Evolutionary conservation across 2,329 filamentous ascomycete species (phyloP).

Genomic region (Onygena corvina): DNA sequence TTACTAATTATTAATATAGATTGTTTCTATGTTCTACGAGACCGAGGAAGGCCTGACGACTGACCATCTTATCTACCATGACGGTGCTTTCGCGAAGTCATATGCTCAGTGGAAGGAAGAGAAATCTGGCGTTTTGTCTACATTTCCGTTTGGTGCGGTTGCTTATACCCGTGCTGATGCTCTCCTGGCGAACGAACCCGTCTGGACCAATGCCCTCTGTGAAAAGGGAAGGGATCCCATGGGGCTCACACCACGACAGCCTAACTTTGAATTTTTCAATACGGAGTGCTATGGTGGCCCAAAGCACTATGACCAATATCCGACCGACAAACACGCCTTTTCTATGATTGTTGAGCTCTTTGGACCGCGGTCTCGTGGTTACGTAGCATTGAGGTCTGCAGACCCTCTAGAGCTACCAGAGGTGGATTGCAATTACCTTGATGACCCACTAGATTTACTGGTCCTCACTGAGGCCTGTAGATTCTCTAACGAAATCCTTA

Average conservation of each 20-base stretch:
- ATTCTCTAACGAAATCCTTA: conserved; percentile 50
- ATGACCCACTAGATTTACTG: conserved; percentile 45
- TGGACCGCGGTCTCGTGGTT: conserved; percentile 42
- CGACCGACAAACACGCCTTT: conserved; percentile 45
- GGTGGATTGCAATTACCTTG: conserved; percentile 38
- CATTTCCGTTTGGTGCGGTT: conserved; percentile 52
- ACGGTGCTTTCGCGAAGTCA: conserved; percentile 39
- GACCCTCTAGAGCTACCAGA: conserved; percentile 29
- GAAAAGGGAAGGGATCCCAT: conserved; percentile 48
- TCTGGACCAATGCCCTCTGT: conserved; percentile 44
- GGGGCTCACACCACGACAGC: conserved; percentile 45
- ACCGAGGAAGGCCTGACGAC: conserved; percentile 43
- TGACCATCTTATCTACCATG: conserved; percentile 47
- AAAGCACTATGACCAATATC: conserved; percentile 45
- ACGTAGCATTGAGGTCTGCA: conserved; percentile 31
- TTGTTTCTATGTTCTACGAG: conserved; percentile 51
- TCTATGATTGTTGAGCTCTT: conserved; percentile 49
- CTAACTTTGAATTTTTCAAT: conserved; percentile 51
- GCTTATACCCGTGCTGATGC: conserved; percentile 51
- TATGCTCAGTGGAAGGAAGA: conserved; percentile 47
- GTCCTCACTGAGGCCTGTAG: conserved; percentile 48
- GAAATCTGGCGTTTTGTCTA: conserved; percentile 47
- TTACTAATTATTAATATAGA: conserved; percentile 24
- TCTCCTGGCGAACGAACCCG: conserved; percentile 42
- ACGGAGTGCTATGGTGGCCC: conserved; percentile 52